Evolutionary conservation across 495 filamentous ascomycete genomes (phyloP).

Genomic region (Ascobolus immersus): DNA sequence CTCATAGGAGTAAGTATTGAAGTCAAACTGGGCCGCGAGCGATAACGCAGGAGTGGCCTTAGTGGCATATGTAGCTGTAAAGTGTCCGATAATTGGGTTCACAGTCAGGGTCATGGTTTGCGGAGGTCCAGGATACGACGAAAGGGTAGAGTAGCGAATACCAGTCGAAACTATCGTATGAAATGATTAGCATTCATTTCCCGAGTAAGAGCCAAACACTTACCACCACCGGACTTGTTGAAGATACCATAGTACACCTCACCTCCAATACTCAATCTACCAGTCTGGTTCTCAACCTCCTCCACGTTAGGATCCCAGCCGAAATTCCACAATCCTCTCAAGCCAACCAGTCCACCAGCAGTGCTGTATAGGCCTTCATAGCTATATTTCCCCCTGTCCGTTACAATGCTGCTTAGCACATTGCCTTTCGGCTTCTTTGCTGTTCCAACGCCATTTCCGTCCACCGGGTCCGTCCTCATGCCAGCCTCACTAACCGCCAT

Average conservation of each 20-base stretch:
- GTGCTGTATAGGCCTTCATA: slow-evolving; percentile 81
- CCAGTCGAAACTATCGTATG: slow-evolving; percentile 36
- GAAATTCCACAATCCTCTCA: slow-evolving; percentile 83
- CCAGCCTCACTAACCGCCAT: slow-evolving; percentile 53
- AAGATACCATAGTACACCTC: slow-evolving; percentile 84
- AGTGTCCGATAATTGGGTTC: slow-evolving; percentile 76
- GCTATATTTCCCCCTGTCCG: slow-evolving; percentile 70
- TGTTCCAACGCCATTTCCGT: no score
- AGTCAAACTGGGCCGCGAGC: slow-evolving; percentile 73
- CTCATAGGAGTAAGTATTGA: slow-evolving; percentile 96
- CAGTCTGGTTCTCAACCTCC: slow-evolving; percentile 27
- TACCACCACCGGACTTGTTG: slow-evolving; percentile 64
- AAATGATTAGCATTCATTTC: neutral
- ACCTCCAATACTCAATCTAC: slow-evolving; percentile 55
- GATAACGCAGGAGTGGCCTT: slow-evolving; percentile 56
- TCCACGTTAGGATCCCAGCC: slow-evolving; percentile 41
- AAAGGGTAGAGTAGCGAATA: slow-evolving; percentile 68
- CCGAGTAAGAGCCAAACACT: slow-evolving; percentile 14
- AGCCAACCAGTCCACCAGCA: slow-evolving; percentile 65
- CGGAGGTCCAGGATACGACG: slow-evolving; percentile 58
- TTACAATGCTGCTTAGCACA: no score
- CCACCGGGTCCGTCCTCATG: slow-evolving; percentile 50
- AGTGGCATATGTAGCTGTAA: slow-evolving; percentile 73
- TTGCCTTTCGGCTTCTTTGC: no score
- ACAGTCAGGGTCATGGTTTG: slow-evolving; percentile 78